These are phyloP conservation scores for Chalara sp. DNA, from an alignment of 2,329 filamentous ascomycete species.

Conservation along the genomic window DNA sequence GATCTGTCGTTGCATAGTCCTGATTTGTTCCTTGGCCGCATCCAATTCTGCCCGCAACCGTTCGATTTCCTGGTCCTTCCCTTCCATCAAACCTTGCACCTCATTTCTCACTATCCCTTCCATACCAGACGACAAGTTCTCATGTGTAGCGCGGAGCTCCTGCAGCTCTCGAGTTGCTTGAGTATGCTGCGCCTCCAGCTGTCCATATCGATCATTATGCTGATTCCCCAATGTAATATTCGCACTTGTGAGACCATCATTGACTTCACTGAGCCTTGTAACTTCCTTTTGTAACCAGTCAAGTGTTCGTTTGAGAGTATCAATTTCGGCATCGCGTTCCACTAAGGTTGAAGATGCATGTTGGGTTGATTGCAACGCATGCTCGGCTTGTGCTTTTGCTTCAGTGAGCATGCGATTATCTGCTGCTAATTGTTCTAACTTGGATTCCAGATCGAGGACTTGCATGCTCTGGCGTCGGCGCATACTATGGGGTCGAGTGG, in stretches of 20 bases:
- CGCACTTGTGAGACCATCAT: constrained; percentile 69
- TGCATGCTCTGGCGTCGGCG: constrained; percentile 97
- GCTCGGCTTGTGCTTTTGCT: constrained; percentile 63
- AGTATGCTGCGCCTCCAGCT: constrained; percentile 61
- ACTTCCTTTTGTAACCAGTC: constrained; percentile 79
- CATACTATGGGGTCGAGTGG: constrained; percentile 90
- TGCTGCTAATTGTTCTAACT: constrained; percentile 74
- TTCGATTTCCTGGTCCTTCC: constrained; percentile 79
- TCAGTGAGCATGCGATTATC: constrained; percentile 79
- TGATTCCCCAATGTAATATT: constrained; percentile 71
- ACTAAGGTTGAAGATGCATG: constrained; percentile 64
- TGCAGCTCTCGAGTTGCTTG: constrained; percentile 63
- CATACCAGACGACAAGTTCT: constrained; percentile 54
- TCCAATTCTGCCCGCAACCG: constrained; percentile 71
- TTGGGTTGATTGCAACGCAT: constrained; percentile 51
- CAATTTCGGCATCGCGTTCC: constrained; percentile 83
- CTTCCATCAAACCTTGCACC: constrained; percentile 58
- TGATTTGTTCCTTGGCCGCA: constrained; percentile 57
- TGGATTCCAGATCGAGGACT: constrained; percentile 81
- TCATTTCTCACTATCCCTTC: constrained; percentile 54
- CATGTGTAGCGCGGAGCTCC: constrained; percentile 56
- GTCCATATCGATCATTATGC: constrained; percentile 63
- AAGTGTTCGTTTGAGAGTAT: constrained; percentile 70
- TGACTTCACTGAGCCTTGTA: constrained; percentile 71
- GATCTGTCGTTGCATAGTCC: constrained; percentile 50